phyloP scores from a whole-genome alignment of 495 filamentous ascomycete genomes.

The Penicillium chermesinum region DNA sequence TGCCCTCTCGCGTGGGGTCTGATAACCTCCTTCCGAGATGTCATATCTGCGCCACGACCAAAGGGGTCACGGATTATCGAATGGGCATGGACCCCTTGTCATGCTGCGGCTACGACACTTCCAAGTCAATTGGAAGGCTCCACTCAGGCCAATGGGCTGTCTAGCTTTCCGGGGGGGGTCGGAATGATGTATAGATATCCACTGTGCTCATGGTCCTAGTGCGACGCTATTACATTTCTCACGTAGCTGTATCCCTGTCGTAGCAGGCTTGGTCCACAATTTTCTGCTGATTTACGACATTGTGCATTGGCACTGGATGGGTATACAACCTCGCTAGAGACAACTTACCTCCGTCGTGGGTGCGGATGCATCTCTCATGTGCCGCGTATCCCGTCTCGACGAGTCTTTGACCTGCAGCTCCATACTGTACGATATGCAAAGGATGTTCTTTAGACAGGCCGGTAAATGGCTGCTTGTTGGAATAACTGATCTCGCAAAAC shows the following conservation, averaged over 20 bases:
- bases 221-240: neutral
- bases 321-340: no score
- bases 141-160: neutral
- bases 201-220: neutral
- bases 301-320: no score
- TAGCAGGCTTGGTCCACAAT: neutral
- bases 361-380: no score
- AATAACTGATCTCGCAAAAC: no score
- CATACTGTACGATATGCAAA: no score
- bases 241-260: neutral
- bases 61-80: neutral
- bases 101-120: neutral
- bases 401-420: no score
- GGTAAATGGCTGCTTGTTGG: no score
- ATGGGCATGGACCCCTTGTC: neutral
- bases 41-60: constrained; percentile 1
- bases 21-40: neutral
- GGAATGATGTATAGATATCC: neutral
- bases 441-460: no score
- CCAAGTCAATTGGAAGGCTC: neutral
- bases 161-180: neutral
- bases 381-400: no score
- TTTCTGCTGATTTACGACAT: no score
- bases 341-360: no score
- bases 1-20: neutral